phyloP scores from a whole-genome alignment of 2,329 filamentous ascomycete species.

The Parascedosporium putredinis region DNA sequence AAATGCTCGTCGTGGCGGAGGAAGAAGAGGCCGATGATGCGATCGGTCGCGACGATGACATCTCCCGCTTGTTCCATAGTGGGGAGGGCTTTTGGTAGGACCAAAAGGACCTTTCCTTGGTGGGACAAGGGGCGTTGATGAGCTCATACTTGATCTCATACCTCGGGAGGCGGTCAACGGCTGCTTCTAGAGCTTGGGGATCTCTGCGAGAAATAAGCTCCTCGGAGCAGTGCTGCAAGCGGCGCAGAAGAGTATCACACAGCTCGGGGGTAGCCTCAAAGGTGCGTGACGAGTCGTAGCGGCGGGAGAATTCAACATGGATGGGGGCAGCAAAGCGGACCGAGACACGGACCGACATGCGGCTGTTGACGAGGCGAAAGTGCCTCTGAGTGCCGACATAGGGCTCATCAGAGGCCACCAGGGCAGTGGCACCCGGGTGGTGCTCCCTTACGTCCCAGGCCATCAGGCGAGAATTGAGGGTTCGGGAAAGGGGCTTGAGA shows the following conservation, averaged over 20 bases:
- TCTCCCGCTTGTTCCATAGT: conserved; percentile 34
- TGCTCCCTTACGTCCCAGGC: conserved; percentile 10
- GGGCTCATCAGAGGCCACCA: conserved; percentile 3
- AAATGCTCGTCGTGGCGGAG: conserved; percentile 39
- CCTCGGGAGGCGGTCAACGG: conserved; percentile 31
- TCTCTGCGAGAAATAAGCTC: conserved; percentile 45
- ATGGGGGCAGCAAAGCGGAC: conserved; percentile 35
- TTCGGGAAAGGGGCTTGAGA: neutral
- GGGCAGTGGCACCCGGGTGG: conserved; percentile 9
- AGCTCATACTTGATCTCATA: conserved; percentile 37
- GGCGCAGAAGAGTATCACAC: conserved; percentile 36
- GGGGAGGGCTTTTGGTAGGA: conserved; percentile 39
- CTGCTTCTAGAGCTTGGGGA: conserved; percentile 31
- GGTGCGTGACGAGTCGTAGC: conserved; percentile 34
- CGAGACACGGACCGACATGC: conserved; percentile 31
- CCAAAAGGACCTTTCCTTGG: conserved; percentile 30
- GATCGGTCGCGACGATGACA: conserved; percentile 36
- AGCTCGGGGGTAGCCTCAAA: conserved; percentile 35
- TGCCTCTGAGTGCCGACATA: conserved; percentile 18
- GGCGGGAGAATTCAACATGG: conserved; percentile 31
- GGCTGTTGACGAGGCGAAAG: conserved; percentile 18
- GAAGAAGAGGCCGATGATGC: conserved; percentile 40
- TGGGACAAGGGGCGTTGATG: conserved; percentile 24
- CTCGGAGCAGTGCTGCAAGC: conserved; percentile 39
- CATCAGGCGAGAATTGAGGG: neutral